Evolutionary conservation across 495 filamentous ascomycete species (phyloP).

Genomic region (Cercophora scortea): DNA sequence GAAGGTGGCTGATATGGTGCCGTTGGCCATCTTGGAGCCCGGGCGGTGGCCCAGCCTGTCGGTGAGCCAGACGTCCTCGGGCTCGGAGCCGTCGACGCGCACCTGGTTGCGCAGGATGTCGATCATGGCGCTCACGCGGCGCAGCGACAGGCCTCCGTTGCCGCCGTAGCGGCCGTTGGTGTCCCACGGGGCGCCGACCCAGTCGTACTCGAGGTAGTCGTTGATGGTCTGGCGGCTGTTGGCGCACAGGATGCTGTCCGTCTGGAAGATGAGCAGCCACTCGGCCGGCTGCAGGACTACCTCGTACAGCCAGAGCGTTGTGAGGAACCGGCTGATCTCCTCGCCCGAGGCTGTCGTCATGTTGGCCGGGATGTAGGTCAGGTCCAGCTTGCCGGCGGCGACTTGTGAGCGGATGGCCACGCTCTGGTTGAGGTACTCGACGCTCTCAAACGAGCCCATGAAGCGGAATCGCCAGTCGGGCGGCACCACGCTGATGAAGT

Average conservation of each 20-base stretch:
- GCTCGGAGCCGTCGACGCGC: conserved; percentile 25
- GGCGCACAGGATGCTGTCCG: conserved; percentile 43
- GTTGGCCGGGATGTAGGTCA: conserved; percentile 35
- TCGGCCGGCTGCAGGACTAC: conserved; percentile 33
- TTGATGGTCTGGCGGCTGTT: conserved; percentile 37
- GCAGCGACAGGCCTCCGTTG: conserved; percentile 41
- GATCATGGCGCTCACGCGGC: conserved; percentile 39
- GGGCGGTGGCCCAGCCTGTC: conserved; percentile 36
- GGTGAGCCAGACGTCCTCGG: conserved; percentile 45
- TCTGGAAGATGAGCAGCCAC: conserved; percentile 41
- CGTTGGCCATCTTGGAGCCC: conserved; percentile 34
- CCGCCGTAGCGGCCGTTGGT: conserved; percentile 33
- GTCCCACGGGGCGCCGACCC: conserved; percentile 46
- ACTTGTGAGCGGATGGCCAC: conserved; percentile 31
- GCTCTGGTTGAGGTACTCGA: conserved; percentile 28
- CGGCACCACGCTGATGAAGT: conserved; percentile 44
- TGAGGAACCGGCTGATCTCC: conserved; percentile 38
- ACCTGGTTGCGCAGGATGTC: conserved; percentile 35
- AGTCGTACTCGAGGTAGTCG: conserved; percentile 43
- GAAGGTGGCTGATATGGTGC: conserved; percentile 32
- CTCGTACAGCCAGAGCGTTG: conserved; percentile 38
- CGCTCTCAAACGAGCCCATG: conserved; percentile 35
- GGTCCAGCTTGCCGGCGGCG: conserved; percentile 35
- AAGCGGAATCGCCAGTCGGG: conserved; percentile 48
- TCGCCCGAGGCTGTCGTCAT: conserved; percentile 37